Percentiles rank a stretch among this genome's conserved stretches.
Evolutionary conservation across 2,329 filamentous ascomycete genomes (phyloP).

Genomic region (Trichoderma guizhouense): DNA sequence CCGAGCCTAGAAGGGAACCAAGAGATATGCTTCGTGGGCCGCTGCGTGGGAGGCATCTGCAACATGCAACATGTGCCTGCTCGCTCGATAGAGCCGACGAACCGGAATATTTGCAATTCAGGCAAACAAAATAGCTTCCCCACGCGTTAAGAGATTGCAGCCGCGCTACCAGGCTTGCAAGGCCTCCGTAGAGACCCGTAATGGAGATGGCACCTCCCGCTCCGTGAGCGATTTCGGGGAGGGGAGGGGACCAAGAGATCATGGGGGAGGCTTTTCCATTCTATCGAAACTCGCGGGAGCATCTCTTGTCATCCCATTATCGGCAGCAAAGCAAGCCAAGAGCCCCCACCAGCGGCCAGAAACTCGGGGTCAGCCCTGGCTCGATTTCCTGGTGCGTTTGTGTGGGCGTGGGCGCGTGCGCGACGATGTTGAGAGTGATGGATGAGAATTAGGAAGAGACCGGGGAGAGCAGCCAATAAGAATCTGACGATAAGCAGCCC

Average conservation of each 20-base stretch:
- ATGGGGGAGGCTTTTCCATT: neutral
- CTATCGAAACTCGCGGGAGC: neutral
- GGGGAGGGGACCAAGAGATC: neutral
- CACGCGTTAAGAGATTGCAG: slow-evolving; percentile 15
- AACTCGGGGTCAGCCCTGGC: slow-evolving; percentile 5
- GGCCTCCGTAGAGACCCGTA: neutral
- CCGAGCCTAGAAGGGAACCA: neutral
- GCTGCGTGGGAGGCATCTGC: slow-evolving; percentile 11
- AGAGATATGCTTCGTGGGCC: neutral
- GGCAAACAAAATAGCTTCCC: neutral
- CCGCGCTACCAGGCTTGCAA: neutral
- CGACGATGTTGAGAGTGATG: neutral
- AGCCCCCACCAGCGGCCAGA: slow-evolving; percentile 14
- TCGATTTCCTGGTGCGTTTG: neutral
- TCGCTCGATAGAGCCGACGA: neutral
- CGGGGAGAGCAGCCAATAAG: slow-evolving; percentile 6
- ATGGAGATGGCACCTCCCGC: slow-evolving; percentile 7
- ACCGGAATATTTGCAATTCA: slow-evolving; percentile 10
- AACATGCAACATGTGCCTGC: neutral
- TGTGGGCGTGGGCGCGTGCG: neutral
- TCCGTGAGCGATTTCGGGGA: slow-evolving; percentile 13
- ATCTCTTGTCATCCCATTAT: neutral
- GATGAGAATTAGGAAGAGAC: slow-evolving; percentile 2
- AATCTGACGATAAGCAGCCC: slow-evolving; percentile 11
- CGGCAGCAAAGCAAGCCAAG: neutral